Evolutionary conservation across 2,329 filamentous ascomycete species (phyloP), one percentile per base, ranked within the genome.

Genomic region (Pseudocercospora fuligena): DNA sequence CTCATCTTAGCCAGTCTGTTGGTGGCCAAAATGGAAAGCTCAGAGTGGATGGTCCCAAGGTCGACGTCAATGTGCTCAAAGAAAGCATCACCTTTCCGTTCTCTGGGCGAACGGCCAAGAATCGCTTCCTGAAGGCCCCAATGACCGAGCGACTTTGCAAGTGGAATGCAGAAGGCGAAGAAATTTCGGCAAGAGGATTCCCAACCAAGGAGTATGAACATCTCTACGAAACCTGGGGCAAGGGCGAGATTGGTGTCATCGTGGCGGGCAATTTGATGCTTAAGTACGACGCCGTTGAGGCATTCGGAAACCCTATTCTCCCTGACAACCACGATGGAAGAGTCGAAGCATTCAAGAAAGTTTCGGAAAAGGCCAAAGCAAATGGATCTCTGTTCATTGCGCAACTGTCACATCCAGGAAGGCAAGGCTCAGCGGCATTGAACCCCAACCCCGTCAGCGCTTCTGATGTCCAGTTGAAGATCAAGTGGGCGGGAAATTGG

Each of bases 91-190:
- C 68, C n/a, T 75, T 76, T 31, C 68, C 73, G 4, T 77, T 77
- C 63, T 74, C 72, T 19, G 69, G 71, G 25, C 66, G 72, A 16
- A 73, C 66, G 19, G 74, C 75, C 1, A 69, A 66, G 57, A 77
- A 77, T 36, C 63, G 75, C 11, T 76, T 77, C 54, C 65, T 76
- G 23, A 77, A 77, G 65, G 75, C 70, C 5, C 70, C 74, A 19
- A 76, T 77, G 75, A 77, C 74, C 2, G 74, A 77, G 62, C 71
- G 75, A 2, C 68, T 76, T 5, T 77, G 70, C 62, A 64, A 63
- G 16, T 76, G 74, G 74, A 73, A 73, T 65, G 65, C 54, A 19
- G 69, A 70, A 9, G 61, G 59, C 49, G 69, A 74, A 33, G 63
- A 71, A 29, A 71, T 75, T 31, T 66, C 60, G 21, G 63, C 68